Evolutionary conservation across 2,329 filamentous ascomycete genomes (phyloP).

Genomic region (Truncatella angustata): DNA sequence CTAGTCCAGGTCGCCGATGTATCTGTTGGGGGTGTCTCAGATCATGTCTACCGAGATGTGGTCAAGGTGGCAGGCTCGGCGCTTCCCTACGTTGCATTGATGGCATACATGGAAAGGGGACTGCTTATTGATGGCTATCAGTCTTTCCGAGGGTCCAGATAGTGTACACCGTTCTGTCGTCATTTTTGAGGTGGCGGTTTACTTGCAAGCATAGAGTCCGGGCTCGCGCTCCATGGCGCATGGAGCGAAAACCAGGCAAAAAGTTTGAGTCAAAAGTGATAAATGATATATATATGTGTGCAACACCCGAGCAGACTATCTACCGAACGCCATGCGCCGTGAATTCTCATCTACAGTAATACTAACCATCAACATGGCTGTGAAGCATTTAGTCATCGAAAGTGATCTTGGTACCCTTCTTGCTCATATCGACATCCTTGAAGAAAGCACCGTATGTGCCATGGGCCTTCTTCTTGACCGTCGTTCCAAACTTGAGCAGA

Average conservation of each 20-base stretch:
- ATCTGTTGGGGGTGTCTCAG: constrained; percentile 28
- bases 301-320: not conserved
- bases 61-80: constrained; percentile 49
- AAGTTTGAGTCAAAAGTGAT: too few species aligned
- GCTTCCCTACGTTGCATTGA: constrained; percentile 48
- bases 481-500: constrained; percentile 92
- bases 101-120: constrained; percentile 34
- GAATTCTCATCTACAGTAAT: not conserved
- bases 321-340: not conserved
- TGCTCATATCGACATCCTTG: constrained; percentile 81
- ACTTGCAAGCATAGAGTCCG: too few species aligned
- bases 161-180: too few species aligned
- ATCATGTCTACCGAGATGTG: constrained; percentile 36
- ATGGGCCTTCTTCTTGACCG: constrained; percentile 98
- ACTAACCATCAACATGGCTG: not conserved
- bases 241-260: too few species aligned
- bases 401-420: constrained; percentile 87
- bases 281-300: too few species aligned
- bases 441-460: constrained; percentile 94
- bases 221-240: too few species aligned
- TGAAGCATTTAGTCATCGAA: constrained; percentile 62
- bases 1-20: constrained; percentile 20
- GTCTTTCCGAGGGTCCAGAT: constrained; percentile 1
- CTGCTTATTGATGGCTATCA: not conserved
- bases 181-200: too few species aligned